Evolutionary conservation across 208 protist genomes (phyloP).

Genomic region (Leishmania martiniquensis): DNA sequence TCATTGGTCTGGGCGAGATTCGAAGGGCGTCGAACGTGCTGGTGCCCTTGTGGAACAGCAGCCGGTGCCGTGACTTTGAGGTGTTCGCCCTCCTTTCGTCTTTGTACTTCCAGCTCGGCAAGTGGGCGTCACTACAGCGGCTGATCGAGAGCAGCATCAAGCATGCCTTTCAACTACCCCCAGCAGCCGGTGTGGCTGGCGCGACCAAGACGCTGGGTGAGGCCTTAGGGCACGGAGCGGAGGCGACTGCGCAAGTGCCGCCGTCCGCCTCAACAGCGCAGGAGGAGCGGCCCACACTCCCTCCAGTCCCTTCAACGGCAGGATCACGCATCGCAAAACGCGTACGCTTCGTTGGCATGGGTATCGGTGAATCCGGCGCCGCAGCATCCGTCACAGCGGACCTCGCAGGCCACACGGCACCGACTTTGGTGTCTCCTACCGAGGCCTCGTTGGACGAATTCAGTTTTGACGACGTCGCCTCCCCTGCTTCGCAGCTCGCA

Average conservation of each 20-base stretch:
- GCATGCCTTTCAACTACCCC: conserved; percentile 58
- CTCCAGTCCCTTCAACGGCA: neutral
- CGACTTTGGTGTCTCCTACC: neutral
- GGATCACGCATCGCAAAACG: conserved; percentile 47
- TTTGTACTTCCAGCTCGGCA: conserved; percentile 88
- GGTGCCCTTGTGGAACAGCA: conserved; percentile 79
- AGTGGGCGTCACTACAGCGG: conserved; percentile 80
- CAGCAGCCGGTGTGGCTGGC: neutral
- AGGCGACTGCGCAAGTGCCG: neutral
- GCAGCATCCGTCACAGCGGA: conserved; percentile 6
- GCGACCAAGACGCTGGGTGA: neutral
- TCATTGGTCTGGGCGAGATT: conserved; percentile 86
- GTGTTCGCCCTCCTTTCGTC: conserved; percentile 88
- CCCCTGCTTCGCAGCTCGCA: conserved; percentile 8
- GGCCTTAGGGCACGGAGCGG: neutral
- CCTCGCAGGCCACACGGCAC: neutral
- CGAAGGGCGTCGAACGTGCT: conserved; percentile 68
- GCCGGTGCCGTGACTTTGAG: conserved; percentile 82
- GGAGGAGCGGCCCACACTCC: neutral
- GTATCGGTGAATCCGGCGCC: conserved; percentile 12
- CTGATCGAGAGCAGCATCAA: conserved; percentile 83
- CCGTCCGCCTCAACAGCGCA: neutral
- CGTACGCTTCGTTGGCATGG: conserved; percentile 68
- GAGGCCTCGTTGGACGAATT: conserved; percentile 25
- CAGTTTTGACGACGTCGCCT: conserved; percentile 24